Evolutionary conservation across 2,329 filamentous ascomycete species (phyloP), one percentile per base, ranked within the genome.

Genomic region (Verticillium zaregamsianum): DNA sequence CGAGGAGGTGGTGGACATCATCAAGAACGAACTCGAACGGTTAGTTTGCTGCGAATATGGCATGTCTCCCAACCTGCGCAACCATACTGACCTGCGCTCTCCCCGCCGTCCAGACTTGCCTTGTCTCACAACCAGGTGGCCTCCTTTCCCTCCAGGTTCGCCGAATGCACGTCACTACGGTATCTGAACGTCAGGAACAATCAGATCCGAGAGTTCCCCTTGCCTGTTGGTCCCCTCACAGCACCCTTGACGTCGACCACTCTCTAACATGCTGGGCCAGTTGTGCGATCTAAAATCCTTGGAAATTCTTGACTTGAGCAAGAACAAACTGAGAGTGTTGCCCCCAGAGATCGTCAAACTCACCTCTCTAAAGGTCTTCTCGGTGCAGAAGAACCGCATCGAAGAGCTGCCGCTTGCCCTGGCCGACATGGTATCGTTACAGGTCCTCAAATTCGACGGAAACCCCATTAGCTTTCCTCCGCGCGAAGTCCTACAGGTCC

Each of bases 291-390:
- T 98, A 64, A 89, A 86, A 59, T 90, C 92, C 37, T 85, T 98
- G 61, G 93, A 98, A 76, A 97, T 97, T 63, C 85, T 98, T 64
- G 94, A 98, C 76, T 83, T 98, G 60, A 93, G 93, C 73, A 87
- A 91, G 68, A 98, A 98, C 73, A 92, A 90, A 73, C 87, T 98
- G 64, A 86, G 85, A 57, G 80, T 85, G 11, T 83, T 98, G 2
- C 93, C 94, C 0, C 86, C 89, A 56, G 90, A 93, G 60, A 91
- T 97, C 64, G 86, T 85, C 63, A 92, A 88, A 70, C 81, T 98
- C 69, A 89, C 88, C 5, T 96, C 92, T 2, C 80, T 98, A 66
- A 96, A 96, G 71, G 93, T 97, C 17, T 81, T 98, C 60, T 93
- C 93, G 2, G 85, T 97, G 39, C 90, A 91, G 67, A 91, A 91